These are phyloP conservation scores for Mollisiaceae sp. DNA, from an alignment of 2,329 filamentous ascomycete genomes.

Conservation along the genomic window DNA sequence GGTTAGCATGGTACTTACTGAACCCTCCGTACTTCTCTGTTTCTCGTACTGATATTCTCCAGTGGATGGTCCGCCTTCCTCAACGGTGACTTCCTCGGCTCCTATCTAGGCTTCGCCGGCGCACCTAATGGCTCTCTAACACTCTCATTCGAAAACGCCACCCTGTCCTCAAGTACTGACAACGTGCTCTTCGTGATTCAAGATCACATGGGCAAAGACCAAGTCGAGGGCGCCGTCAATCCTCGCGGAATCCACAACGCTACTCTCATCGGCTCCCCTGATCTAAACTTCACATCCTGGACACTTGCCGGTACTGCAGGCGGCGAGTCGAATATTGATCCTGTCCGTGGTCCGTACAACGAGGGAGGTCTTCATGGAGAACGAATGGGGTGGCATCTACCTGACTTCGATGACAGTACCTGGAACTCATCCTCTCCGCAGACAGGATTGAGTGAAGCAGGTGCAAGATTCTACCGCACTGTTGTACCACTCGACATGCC, in stretches of 20 bases:
- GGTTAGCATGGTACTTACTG: constrained; percentile 21
- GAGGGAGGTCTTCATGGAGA: constrained; percentile 65
- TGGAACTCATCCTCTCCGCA: constrained; percentile 46
- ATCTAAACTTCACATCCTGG: constrained; percentile 48
- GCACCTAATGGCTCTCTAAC: constrained; percentile 45
- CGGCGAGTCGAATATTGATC: constrained; percentile 57
- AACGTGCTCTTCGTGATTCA: constrained; percentile 61
- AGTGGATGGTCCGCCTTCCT: constrained; percentile 45
- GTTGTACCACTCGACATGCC: constrained; percentile 56
- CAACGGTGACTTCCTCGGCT: constrained; percentile 61
- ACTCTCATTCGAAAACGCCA: constrained; percentile 57
- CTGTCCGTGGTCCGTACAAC: constrained; percentile 58
- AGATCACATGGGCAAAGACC: constrained; percentile 65
- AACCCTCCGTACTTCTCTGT: neutral
- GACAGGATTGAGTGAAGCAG: constrained; percentile 53
- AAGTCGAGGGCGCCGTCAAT: constrained; percentile 53
- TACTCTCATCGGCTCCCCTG: constrained; percentile 48
- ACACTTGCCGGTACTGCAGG: constrained; percentile 63
- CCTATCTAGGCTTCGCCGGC: constrained; percentile 56
- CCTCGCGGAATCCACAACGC: constrained; percentile 59
- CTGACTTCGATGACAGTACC: constrained; percentile 55
- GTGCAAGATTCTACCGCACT: constrained; percentile 61
- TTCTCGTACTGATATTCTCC: neutral
- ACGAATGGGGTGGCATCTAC: constrained; percentile 63
- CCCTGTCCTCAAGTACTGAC: constrained; percentile 46